Percentiles rank a stretch among this genome's conserved stretches.
Conservation (phyloP, 2,329 filamentous ascomycete species). For the Clonostachys rhizophaga region DNA sequence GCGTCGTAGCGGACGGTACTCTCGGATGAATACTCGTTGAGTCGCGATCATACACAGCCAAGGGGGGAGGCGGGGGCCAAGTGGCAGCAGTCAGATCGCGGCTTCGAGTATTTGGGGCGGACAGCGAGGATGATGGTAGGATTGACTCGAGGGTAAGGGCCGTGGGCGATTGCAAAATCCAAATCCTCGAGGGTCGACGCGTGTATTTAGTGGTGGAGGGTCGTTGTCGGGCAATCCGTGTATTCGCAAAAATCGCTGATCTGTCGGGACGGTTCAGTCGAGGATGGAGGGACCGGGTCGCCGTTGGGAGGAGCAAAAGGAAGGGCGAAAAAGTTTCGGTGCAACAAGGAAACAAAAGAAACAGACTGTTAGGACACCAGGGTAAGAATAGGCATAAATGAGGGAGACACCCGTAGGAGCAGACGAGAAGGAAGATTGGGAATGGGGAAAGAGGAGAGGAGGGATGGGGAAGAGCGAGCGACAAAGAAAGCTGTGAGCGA, state of each 20-base stretch:
- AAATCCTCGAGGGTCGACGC: slow-evolving; percentile 8
- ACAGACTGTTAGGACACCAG: background rate
- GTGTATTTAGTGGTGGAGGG: slow-evolving; percentile 13
- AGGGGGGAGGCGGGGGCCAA: background rate
- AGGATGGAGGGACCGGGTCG: slow-evolving; percentile 8
- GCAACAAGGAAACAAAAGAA: slow-evolving; percentile 6
- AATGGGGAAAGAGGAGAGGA: slow-evolving; percentile 18
- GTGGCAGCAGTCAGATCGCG: background rate
- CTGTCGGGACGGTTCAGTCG: slow-evolving; percentile 5
- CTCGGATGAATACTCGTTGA: background rate
- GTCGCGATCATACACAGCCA: background rate
- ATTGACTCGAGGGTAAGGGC: slow-evolving; percentile 1
- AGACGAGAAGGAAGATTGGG: slow-evolving; percentile 12
- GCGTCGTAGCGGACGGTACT: slow-evolving; percentile 5
- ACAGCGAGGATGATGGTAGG: slow-evolving; percentile 2
- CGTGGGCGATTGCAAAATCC: slow-evolving; percentile 4
- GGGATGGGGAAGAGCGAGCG: slow-evolving; percentile 11
- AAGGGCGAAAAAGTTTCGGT: slow-evolving; percentile 10
- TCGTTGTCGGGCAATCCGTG: slow-evolving; percentile 12
- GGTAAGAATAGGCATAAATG: slow-evolving; percentile 1
- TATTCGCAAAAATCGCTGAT: slow-evolving; percentile 22
- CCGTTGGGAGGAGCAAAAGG: slow-evolving; percentile 7
- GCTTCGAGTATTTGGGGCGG: slow-evolving; percentile 1
- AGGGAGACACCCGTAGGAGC: slow-evolving; percentile 19
- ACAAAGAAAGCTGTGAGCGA: slow-evolving; percentile 17